phyloP scores from a whole-genome alignment of 495 filamentous ascomycete species.

The Letharia lupina region DNA sequence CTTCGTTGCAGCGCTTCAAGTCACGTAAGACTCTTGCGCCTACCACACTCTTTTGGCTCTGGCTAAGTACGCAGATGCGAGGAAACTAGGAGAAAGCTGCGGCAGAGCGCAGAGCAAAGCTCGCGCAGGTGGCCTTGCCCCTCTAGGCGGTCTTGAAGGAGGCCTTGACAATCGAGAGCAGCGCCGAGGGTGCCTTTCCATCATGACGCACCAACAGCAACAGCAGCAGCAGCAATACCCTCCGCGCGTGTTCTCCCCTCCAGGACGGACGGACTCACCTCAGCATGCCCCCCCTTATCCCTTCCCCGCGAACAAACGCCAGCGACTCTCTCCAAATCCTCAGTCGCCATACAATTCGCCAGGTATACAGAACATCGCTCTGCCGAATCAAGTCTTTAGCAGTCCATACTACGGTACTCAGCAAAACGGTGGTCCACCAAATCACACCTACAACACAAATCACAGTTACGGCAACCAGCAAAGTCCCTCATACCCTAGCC shows the following conservation, averaged over 20 bases:
- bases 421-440: constrained; percentile 21
- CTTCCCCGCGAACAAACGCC: constrained; percentile 56
- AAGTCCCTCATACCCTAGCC: constrained; percentile 25
- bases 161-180: not conserved
- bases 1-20: not conserved
- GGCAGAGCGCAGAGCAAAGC: constrained; percentile 18
- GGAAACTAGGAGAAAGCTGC: constrained; percentile 4
- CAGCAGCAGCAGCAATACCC: constrained; percentile 36
- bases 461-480: constrained; percentile 26
- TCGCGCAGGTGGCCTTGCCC: constrained; percentile 19
- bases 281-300: constrained; percentile 35
- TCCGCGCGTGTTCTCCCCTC: constrained; percentile 46
- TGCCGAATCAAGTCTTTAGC: constrained; percentile 26
- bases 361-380: constrained; percentile 37
- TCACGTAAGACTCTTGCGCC: not conserved
- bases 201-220: constrained; percentile 58
- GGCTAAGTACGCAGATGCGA: constrained; percentile 6
- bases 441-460: constrained; percentile 26
- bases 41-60: not conserved
- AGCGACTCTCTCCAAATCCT: constrained; percentile 59
- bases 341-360: constrained; percentile 45
- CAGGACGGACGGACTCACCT: constrained; percentile 47
- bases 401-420: constrained; percentile 26
- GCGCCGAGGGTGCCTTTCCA: constrained; percentile 21
- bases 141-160: constrained; percentile 12